Conservation (phyloP, 2,329 filamentous ascomycete species). For the Biscogniauxia mediterranea region DNA sequence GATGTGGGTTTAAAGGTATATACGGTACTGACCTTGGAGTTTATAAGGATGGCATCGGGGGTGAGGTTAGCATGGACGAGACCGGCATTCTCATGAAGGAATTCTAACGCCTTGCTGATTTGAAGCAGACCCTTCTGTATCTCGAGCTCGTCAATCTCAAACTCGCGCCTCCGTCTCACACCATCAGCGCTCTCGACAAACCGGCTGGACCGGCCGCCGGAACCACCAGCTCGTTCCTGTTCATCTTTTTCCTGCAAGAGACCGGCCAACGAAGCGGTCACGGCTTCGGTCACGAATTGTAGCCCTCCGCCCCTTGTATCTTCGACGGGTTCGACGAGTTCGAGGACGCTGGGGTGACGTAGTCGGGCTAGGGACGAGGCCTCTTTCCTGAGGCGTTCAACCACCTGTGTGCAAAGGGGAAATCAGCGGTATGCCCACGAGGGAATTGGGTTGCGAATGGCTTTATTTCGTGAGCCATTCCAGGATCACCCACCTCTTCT, state of each 20-base stretch:
- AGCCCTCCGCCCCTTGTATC: conserved; percentile 87
- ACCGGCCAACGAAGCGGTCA: conserved; percentile 83
- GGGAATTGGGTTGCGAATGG: background rate
- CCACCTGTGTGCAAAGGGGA: conserved; percentile 41
- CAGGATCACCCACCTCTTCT: conserved; percentile 61
- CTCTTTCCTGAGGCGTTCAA: conserved; percentile 89
- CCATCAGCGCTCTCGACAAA: conserved; percentile 80
- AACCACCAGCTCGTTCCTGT: conserved; percentile 68
- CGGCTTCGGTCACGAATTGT: conserved; percentile 92
- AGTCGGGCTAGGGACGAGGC: conserved; percentile 84
- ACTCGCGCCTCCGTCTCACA: conserved; percentile 68
- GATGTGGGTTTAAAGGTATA: no score
- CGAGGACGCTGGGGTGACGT: conserved; percentile 86
- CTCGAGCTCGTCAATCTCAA: conserved; percentile 95
- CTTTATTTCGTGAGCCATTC: background rate
- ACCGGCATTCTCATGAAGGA: conserved; percentile 90
- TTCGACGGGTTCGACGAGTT: conserved; percentile 91
- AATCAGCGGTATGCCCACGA: conserved; percentile 2
- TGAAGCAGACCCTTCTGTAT: conserved; percentile 96
- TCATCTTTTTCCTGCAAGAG: conserved; percentile 86
- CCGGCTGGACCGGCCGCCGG: conserved; percentile 69
- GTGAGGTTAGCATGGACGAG: conserved; percentile 93
- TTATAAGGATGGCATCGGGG: conserved; percentile 89
- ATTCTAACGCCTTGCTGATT: conserved; percentile 90
- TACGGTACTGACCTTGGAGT: conserved; percentile 68